A percentile compares a stretch with the other conserved stretches of the same genome.
These are phyloP conservation scores for Acanthamoeba lenticulata DNA, from an alignment of 208 protist species.

Conservation along the genomic window DNA sequence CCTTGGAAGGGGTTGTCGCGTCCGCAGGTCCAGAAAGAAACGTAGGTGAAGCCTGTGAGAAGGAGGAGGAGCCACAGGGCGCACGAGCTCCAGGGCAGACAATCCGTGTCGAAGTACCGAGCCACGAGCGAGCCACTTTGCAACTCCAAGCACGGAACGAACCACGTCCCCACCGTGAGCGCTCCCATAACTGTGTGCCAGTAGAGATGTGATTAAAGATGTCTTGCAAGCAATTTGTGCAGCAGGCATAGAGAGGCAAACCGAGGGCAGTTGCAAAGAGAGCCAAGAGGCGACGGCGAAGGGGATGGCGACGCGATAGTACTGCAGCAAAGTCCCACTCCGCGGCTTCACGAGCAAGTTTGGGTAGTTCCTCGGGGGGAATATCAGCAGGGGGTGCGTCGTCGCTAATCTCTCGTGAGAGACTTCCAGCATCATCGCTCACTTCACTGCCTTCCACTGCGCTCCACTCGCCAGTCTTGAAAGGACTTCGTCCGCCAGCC, in stretches of 20 bases:
- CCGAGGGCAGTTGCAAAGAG: not conserved
- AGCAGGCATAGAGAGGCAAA: conserved; percentile 13
- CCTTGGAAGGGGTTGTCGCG: conserved; percentile 61
- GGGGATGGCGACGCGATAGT: not conserved
- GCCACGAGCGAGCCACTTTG: not conserved
- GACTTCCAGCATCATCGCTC: too few species aligned
- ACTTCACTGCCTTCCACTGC: not conserved
- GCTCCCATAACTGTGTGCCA: not conserved
- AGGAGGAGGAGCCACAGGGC: conserved; percentile 43
- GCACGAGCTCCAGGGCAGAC: conserved; percentile 42
- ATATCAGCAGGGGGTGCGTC: conserved; percentile 54
- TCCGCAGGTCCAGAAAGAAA: conserved; percentile 66
- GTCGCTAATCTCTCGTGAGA: too few species aligned
- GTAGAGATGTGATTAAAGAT: not conserved
- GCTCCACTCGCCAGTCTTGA: not conserved
- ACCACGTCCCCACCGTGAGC: conserved; percentile 27
- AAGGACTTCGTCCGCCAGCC: not conserved
- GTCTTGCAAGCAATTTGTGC: too few species aligned
- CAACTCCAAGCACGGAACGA: conserved; percentile 32
- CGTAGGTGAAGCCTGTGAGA: conserved; percentile 45
- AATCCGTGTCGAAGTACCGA: not conserved
- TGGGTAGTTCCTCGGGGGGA: conserved; percentile 21
- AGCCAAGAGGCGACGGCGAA: not conserved
- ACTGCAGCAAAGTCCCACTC: conserved; percentile 48
- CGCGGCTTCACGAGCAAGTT: conserved; percentile 26